Evolutionary conservation across 1,284 basidiomycete species (phyloP).

Genomic region (Puccinia coronata): DNA sequence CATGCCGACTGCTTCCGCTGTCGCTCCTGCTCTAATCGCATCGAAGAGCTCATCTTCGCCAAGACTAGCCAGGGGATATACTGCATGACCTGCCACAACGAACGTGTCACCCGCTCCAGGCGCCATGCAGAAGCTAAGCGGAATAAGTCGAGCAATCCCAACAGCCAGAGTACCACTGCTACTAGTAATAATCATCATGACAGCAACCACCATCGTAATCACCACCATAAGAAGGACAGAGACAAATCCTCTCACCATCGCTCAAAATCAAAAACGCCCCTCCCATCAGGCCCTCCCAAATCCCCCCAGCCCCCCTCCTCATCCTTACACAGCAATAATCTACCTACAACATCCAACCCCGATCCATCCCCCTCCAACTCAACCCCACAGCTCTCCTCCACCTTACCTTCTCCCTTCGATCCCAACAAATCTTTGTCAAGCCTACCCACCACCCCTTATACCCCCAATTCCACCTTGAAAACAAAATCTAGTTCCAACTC

Average conservation of each 20-base stretch:
- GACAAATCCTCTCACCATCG: constrained; percentile 15
- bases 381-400: background rate
- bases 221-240: constrained; percentile 17
- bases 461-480: background rate
- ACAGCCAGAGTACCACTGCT: no score
- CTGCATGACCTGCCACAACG: constrained; percentile 96
- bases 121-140: constrained; percentile 78
- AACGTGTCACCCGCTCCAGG: constrained; percentile 86
- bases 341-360: background rate
- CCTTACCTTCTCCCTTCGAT: background rate
- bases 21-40: constrained; percentile 86
- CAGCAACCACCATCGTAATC: no score
- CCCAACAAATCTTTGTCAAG: background rate
- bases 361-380: background rate
- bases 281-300: background rate
- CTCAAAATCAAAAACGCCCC: constrained; percentile 19
- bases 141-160: constrained; percentile 53
- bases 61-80: constrained; percentile 98
- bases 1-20: constrained; percentile 99
- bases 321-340: background rate
- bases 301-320: background rate
- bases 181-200: no score
- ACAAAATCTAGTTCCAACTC: background rate
- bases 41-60: constrained; percentile 96
- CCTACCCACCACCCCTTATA: constrained; percentile 19